A percentile compares a stretch with the other conserved stretches of the same genome.
phyloP scores from a whole-genome alignment of 192 early-diverging fungal species.

The Dispira simplex region DNA sequence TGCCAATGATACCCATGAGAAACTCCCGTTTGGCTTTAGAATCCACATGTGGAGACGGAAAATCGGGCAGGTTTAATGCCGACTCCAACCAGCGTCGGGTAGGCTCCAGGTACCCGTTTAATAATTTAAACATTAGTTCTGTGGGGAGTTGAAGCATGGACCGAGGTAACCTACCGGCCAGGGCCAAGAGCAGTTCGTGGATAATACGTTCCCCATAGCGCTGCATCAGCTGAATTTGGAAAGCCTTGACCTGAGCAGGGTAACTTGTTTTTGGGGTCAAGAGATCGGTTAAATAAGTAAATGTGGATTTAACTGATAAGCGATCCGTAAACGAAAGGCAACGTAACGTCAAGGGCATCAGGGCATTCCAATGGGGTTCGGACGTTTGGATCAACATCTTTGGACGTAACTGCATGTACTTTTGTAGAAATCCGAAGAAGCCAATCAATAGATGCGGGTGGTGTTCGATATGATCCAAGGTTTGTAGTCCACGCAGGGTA shows the following conservation, averaged over 20 bases:
- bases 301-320: background rate
- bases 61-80: slow-evolving; percentile 27
- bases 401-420: background rate
- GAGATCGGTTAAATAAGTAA: background rate
- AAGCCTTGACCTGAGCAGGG: background rate
- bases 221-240: background rate
- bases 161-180: slow-evolving; percentile 35
- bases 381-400: background rate
- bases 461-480: background rate
- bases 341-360: background rate
- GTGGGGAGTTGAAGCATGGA: slow-evolving; percentile 32
- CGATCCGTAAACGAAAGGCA: background rate
- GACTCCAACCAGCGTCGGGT: slow-evolving; percentile 28
- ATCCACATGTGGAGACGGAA: slow-evolving; percentile 30
- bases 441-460: background rate
- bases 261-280: background rate
- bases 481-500: background rate
- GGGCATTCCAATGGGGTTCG: background rate
- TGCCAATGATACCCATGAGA: slow-evolving; percentile 31
- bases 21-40: slow-evolving; percentile 29
- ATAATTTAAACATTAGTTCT: slow-evolving; percentile 32
- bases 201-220: background rate
- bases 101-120: slow-evolving; percentile 21
- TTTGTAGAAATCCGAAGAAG: background rate
- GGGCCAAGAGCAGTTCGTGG: slow-evolving; percentile 15